Base-by-base conservation (phyloP, 164 flowering plant species). In the Chloranthus sessilifolius region DNA sequence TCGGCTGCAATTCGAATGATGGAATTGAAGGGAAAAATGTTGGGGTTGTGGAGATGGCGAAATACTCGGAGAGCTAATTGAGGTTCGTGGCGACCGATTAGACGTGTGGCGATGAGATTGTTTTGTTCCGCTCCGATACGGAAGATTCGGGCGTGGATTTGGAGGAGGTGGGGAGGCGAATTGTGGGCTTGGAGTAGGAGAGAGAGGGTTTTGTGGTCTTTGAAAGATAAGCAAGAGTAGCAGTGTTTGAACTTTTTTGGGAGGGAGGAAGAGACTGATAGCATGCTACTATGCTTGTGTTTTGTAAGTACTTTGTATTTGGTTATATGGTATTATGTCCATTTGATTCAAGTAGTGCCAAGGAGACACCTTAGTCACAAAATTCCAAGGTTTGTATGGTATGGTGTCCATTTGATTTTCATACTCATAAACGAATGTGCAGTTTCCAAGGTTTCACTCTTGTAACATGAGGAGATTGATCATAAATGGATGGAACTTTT, bases 1-100 rank as follows among this genome's bases (percentile, higher is more conserved):
- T 82, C 77, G 2, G 81, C 71, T 4, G 74, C 48, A 27, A 71
- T 70, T 56, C 82, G 63, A 48, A 82, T 76, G 16, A 70, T 52
- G 21, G 86, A 79, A 49, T 82, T 82, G 64, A 66, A 76, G 3
- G 86, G 82, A 64, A 78, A 80, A 16, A 80, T 63, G 42, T 80
- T 85, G 49, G 88, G 84, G 0, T 35, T 31, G 15, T 24, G 56
- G 14, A 85, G 69, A n/a, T 48, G 67, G 27, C 44, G 27, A 38
- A 81, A 70, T 2, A 79, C 68, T 24, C 48, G 46, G 25, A 81
- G 69, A 26, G 85, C 74, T 2, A 44, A n/a, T 1, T 16, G 74
- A 27, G 68, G 22, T 41, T 76, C 69, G 69, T 73, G 76, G n/a
- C 71, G 80, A 57, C 80, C 81, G 7, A 83, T 79, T 36, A 83